A percentile compares a stretch with the other conserved stretches of the same genome.
Evolutionary conservation across 805 yeast species (phyloP).

Genomic region (Candida adriatica): DNA sequence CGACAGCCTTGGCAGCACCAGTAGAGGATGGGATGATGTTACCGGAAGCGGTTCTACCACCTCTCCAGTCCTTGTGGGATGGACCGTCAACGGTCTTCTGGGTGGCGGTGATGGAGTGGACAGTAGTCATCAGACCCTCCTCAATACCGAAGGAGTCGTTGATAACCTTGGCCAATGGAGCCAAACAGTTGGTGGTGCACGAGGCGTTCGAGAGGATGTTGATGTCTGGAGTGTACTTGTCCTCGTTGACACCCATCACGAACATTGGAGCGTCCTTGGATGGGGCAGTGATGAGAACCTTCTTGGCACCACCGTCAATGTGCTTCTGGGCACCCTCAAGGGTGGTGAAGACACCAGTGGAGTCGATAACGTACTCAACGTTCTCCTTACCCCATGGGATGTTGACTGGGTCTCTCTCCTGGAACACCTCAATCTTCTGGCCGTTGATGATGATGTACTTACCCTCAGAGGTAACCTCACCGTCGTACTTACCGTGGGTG

Average conservation of each 20-base stretch:
- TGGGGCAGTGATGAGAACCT: conserved; percentile 92
- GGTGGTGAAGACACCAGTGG: conserved; percentile 92
- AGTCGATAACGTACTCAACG: conserved; percentile 84
- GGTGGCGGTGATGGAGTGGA: conserved; percentile 93
- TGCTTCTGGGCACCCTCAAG: conserved; percentile 77
- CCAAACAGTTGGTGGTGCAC: conserved; percentile 93
- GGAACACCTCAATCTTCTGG: conserved; percentile 56
- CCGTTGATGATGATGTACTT: conserved; percentile 63
- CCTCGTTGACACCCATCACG: conserved; percentile 86
- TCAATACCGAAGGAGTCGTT: conserved; percentile 82
- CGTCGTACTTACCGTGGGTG: conserved; percentile 81
- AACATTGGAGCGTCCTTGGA: conserved; percentile 93
- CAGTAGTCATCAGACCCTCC: conserved; percentile 94
- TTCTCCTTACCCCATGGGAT: conserved; percentile 85
- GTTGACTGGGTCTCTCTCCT: conserved; percentile 77
- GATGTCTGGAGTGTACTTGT: conserved; percentile 68
- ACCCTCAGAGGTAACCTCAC: conserved; percentile 58
- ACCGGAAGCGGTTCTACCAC: conserved; percentile 95
- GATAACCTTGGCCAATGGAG: conserved; percentile 88
- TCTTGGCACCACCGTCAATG: conserved; percentile 88
- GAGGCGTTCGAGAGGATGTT: conserved; percentile 86
- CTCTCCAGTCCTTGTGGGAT: conserved; percentile 97
- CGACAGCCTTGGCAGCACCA: conserved; percentile 98
- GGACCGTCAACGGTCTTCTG: conserved; percentile 97
- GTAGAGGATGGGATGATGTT: conserved; percentile 94